These are phyloP conservation scores for Schrenkiella parvula DNA, from an alignment of 345 rosid genomes.

Conservation along the genomic window DNA sequence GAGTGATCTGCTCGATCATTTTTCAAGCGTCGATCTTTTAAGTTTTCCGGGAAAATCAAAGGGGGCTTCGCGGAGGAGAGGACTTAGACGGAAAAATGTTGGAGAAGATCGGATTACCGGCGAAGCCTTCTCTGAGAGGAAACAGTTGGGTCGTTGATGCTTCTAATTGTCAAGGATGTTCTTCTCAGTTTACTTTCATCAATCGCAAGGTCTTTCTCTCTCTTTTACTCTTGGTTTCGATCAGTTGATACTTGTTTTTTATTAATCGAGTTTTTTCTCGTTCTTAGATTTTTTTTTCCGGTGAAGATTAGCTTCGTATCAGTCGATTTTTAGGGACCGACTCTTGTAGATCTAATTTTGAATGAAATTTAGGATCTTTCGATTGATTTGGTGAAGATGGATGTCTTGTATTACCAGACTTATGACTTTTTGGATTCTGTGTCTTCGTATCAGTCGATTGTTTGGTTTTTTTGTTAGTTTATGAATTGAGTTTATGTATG, in stretches of 20 bases:
- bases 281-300: background rate
- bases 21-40: background rate
- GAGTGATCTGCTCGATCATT: background rate
- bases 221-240: background rate
- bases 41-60: background rate
- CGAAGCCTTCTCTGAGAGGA: constrained; percentile 82
- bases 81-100: constrained; percentile 41
- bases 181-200: constrained; percentile 90
- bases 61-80: background rate
- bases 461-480: background rate
- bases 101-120: constrained; percentile 92
- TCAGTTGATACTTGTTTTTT: background rate
- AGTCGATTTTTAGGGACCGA: background rate
- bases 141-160: constrained; percentile 81
- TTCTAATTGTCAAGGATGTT: constrained; percentile 93
- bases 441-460: background rate
- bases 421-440: background rate
- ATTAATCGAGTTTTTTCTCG: background rate
- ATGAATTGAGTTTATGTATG: background rate
- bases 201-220: constrained; percentile 80
- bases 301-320: background rate
- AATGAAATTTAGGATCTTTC: background rate
- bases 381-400: constrained; percentile 4
- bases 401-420: background rate
- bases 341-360: constrained; percentile 21